Percentiles rank a stretch among this genome's conserved stretches.
phyloP scores from a whole-genome alignment of 2,329 filamentous ascomycete genomes.

The Aspergillus ibericus region DNA sequence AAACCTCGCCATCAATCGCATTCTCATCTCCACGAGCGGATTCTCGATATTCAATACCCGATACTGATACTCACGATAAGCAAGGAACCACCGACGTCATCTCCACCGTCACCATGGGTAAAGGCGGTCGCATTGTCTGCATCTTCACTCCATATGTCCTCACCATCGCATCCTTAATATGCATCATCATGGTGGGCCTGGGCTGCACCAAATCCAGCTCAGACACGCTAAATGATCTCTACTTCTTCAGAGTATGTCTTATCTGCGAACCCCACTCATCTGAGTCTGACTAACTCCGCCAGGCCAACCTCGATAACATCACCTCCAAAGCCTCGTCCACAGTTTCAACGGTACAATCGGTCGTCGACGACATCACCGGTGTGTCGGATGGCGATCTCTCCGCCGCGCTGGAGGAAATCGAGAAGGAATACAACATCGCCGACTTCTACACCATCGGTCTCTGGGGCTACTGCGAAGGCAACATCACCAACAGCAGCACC shows the following conservation, averaged over 20 bases:
- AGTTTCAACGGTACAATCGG: slow-evolving; percentile 36
- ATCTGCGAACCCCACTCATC: neutral
- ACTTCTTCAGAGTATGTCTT: slow-evolving; percentile 53
- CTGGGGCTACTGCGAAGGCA: slow-evolving; percentile 80
- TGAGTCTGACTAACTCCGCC: slow-evolving; percentile 11
- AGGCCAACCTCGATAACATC: slow-evolving; percentile 64
- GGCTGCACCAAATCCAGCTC: slow-evolving; percentile 56
- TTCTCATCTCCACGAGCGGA: neutral
- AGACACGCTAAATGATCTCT: slow-evolving; percentile 50
- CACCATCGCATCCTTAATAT: slow-evolving; percentile 74
- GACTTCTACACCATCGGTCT: slow-evolving; percentile 79
- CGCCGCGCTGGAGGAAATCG: slow-evolving; percentile 36
- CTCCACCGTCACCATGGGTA: slow-evolving; percentile 56
- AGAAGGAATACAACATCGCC: slow-evolving; percentile 59
- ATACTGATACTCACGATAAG: neutral
- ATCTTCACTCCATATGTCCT: slow-evolving; percentile 84
- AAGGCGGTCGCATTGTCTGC: slow-evolving; percentile 77
- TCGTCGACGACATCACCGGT: slow-evolving; percentile 33
- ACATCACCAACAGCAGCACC: slow-evolving; percentile 54
- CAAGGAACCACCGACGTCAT: neutral
- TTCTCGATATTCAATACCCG: neutral
- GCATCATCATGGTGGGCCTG: slow-evolving; percentile 59
- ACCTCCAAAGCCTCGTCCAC: slow-evolving; percentile 35
- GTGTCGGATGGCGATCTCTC: slow-evolving; percentile 41
- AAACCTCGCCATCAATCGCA: neutral